Base-by-base conservation (phyloP, 257 asterid species). In the Solanum sejunctum region DNA sequence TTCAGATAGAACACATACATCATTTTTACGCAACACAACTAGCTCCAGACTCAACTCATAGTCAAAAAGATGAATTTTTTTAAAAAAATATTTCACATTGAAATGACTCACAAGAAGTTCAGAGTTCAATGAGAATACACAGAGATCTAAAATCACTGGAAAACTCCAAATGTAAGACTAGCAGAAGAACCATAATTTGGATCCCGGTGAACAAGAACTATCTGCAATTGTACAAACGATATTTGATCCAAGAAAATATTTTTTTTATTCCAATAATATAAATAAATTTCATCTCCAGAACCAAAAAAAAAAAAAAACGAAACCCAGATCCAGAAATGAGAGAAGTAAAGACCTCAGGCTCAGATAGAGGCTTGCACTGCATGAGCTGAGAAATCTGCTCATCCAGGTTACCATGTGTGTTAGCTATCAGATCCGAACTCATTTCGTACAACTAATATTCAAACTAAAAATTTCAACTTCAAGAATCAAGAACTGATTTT, bases 331-430 rank as follows among this genome's bases (percentile, higher is more conserved):
- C 81, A 85, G 28, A 83, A 55, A 86, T 54, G 13, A 32, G 7
- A 72, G 26, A 32, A 16, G 36, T 80, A 79, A 82, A 45, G 78
- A 96, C 99, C 92, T 96, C 98, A 8, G 98, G 92, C 89, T 96
- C 99, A 41, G 98, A 87, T 84, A 96, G 88, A 72, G 99, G 98
- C 86, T 94, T 96, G 97, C 99, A 96, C 90, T 94, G 98, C 95
- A 92, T 93, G 85, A 96, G 98, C 93, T 96, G 98, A 80, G 90
- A 88, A 93, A 96, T 94, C 92, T 96, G 97, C 86, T 96, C 94
- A 88, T 96, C 99, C 87, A 94, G 93, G 85, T 94, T 96, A 26
- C 98, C 98, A 89, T 91, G 90, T 5, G 97, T 87, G 91, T 90
- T 92, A 87, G 92, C 91, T 85, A 89, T 91, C 96, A 93, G 98